Percentiles rank a stretch among this genome's conserved stretches.
Evolutionary conservation across 208 protist species (phyloP).

Genomic region (Crithidia sp.): DNA sequence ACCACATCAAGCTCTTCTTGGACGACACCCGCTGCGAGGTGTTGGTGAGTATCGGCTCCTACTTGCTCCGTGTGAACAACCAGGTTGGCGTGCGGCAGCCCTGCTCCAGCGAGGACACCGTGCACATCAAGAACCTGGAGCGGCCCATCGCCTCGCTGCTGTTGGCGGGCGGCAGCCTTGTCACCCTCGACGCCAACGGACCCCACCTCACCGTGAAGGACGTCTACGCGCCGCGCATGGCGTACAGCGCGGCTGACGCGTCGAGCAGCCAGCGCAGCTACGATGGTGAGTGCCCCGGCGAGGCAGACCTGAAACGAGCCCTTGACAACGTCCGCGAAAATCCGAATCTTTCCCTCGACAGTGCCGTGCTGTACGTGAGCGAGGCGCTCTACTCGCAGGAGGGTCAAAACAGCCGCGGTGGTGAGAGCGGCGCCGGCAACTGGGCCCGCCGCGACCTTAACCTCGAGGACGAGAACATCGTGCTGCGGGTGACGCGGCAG

Average conservation of each 20-base stretch:
- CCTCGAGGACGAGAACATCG: constrained; percentile 76
- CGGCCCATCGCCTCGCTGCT: constrained; percentile 49
- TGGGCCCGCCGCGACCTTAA: constrained; percentile 79
- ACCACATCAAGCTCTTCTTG: constrained; percentile 66
- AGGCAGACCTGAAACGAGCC: constrained; percentile 28
- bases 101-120: constrained; percentile 74
- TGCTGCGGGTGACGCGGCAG: constrained; percentile 68
- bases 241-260: background rate
- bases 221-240: constrained; percentile 13
- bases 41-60: constrained; percentile 58
- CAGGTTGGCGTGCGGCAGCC: constrained; percentile 71
- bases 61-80: constrained; percentile 78
- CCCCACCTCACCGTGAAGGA: constrained; percentile 44
- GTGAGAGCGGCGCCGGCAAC: constrained; percentile 36
- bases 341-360: constrained; percentile 61
- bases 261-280: background rate
- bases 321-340: constrained; percentile 52
- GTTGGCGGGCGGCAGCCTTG: constrained; percentile 45
- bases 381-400: constrained; percentile 13
- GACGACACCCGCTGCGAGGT: constrained; percentile 51
- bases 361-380: constrained; percentile 51
- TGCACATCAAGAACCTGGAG: constrained; percentile 41
- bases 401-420: background rate
- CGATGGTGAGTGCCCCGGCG: constrained; percentile 23
- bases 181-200: constrained; percentile 62